phyloP scores from a whole-genome alignment of 192 early-diverging fungal genomes.

The Dimargaris cristalligena region DNA sequence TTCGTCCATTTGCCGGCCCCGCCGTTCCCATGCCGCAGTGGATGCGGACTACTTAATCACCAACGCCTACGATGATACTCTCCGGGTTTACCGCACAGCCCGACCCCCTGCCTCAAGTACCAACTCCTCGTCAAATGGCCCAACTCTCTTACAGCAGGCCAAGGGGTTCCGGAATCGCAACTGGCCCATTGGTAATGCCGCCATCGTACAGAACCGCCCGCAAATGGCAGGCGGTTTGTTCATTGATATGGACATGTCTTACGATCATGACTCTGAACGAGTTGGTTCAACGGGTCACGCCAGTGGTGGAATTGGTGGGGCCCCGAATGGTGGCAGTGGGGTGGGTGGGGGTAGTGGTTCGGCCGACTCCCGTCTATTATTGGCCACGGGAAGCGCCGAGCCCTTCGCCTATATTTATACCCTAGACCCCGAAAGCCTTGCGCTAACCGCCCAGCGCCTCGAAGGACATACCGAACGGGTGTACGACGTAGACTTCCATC shows the following conservation, averaged over 20 bases:
- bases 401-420: conserved; percentile 67
- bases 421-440: conserved; percentile 29
- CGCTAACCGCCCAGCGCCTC: conserved; percentile 31
- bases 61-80: conserved; percentile 5
- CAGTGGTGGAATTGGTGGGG: too few relatives aligned
- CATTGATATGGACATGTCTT: background rate
- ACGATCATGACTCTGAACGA: too few relatives aligned
- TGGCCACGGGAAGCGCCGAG: conserved; percentile 71
- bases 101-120: background rate
- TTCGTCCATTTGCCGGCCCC: background rate
- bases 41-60: background rate
- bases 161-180: conserved; percentile 78
- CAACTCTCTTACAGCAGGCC: conserved; percentile 36
- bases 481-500: conserved; percentile 68
- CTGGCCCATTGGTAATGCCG: conserved; percentile 55
- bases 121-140: background rate
- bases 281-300: background rate
- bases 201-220: background rate
- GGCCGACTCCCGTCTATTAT: conserved; percentile 19
- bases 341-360: too few relatives aligned
- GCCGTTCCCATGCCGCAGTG: background rate
- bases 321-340: too few relatives aligned
- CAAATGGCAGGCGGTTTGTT: background rate
- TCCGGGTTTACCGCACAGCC: background rate
- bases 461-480: conserved; percentile 76